phyloP scores from a whole-genome alignment of 306 rosid genomes.

The Psophocarpus tetragonolobus region DNA sequence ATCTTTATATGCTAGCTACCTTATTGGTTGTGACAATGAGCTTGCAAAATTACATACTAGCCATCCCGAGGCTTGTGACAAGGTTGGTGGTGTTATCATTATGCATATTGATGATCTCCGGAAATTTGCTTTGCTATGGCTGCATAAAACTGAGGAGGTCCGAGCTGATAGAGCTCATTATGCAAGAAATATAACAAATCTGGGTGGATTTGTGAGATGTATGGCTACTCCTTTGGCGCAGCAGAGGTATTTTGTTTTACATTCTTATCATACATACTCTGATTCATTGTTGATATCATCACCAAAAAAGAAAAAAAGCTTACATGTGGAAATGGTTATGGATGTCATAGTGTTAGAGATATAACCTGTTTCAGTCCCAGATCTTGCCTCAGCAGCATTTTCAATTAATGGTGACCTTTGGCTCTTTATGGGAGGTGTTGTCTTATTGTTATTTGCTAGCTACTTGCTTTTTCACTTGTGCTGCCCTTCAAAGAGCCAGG shows the following conservation, averaged over 20 bases:
- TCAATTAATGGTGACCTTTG: not conserved
- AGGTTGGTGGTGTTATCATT: constrained; percentile 96
- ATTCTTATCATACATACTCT: constrained; percentile 13
- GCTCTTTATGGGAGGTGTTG: not conserved
- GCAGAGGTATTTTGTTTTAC: constrained; percentile 77
- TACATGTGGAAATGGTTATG: not conserved
- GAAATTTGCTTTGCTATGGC: constrained; percentile 82
- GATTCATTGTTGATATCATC: too few species aligned
- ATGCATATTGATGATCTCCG: constrained; percentile 97
- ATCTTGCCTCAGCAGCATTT: not conserved
- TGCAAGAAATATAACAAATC: constrained; percentile 86
- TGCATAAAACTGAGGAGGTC: constrained; percentile 96
- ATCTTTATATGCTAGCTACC: constrained; percentile 64
- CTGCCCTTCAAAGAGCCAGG: not conserved
- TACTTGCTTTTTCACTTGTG: not conserved
- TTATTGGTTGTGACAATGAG: constrained; percentile 92
- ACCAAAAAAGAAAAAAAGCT: too few species aligned
- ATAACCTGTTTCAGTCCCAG: not conserved
- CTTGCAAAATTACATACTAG: constrained; percentile 89
- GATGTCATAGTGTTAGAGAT: constrained; percentile 8
- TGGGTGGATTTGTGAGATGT: constrained; percentile 99
- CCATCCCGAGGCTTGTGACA: constrained; percentile 98
- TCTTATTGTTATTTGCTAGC: not conserved
- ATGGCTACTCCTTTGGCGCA: constrained; percentile 97
- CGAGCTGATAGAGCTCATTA: constrained; percentile 97